Percentiles rank a stretch among this genome's conserved stretches.
Conservation (phyloP, 805 yeast genomes). For the Candida easanensis region DNA sequence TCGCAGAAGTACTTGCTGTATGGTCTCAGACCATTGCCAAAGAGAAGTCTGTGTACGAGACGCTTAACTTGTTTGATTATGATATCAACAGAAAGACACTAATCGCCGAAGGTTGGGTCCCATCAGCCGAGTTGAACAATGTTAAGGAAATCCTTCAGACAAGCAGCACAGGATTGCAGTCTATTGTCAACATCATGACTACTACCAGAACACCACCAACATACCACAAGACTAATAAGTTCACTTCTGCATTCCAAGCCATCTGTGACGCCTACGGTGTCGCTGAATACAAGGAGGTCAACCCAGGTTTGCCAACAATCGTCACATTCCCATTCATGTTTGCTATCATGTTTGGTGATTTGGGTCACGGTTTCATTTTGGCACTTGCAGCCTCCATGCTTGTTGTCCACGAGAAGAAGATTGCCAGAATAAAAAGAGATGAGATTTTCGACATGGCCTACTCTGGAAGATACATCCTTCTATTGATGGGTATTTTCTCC, state of each 20-base stretch:
- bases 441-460: conserved; percentile 97
- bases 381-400: conserved; percentile 68
- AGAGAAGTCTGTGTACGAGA: conserved; percentile 82
- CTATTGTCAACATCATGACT: conserved; percentile 52
- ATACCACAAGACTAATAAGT: conserved; percentile 89
- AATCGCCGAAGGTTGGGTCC: conserved; percentile 97
- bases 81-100: conserved; percentile 74
- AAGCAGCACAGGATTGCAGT: conserved; percentile 59
- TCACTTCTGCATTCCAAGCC: conserved; percentile 87
- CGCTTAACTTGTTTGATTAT: conserved; percentile 76
- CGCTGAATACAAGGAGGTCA: conserved; percentile 90
- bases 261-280: conserved; percentile 96
- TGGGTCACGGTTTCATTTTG: conserved; percentile 91
- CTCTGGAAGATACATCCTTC: conserved; percentile 84
- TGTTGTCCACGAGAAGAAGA: conserved; percentile 69
- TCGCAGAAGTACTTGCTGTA: conserved; percentile 66
- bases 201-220: conserved; percentile 94
- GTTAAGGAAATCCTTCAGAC: conserved; percentile 62
- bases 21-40: conserved; percentile 71
- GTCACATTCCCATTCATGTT: conserved; percentile 98
- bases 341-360: conserved; percentile 98
- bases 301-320: conserved; percentile 92
- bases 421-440: conserved; percentile 71
- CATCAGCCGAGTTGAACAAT: conserved; percentile 66
- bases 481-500: conserved; percentile 92